Evolutionary conservation across 768 basidiomycete species (phyloP).

Genomic region (Pleurotus tuoliensis): DNA sequence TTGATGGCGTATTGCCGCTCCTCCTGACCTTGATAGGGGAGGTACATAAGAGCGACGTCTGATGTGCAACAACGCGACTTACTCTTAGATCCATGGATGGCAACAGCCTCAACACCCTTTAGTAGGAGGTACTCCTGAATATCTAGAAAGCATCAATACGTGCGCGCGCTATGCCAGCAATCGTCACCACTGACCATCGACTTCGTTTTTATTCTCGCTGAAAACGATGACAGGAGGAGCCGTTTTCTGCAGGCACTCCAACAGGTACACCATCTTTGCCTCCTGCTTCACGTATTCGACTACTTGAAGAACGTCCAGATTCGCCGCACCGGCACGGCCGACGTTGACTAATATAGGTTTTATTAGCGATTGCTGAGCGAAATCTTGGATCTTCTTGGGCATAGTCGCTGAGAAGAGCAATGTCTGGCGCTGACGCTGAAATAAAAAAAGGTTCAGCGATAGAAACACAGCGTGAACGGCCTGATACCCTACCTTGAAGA

Average conservation of each 20-base stretch:
- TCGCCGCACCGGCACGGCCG: constrained; percentile 96
- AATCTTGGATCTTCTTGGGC: constrained; percentile 98
- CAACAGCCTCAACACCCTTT: constrained; percentile 97
- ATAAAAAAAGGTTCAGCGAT: not conserved
- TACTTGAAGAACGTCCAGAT: constrained; percentile 92
- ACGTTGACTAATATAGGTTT: constrained; percentile 95
- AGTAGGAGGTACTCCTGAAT: constrained; percentile 96
- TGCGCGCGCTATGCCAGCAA: constrained; percentile 3
- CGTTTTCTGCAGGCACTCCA: constrained; percentile 98
- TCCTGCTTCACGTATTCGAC: constrained; percentile 99
- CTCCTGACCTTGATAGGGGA: constrained; percentile 64
- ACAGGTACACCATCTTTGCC: constrained; percentile 98
- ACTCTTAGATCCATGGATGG: constrained; percentile 98
- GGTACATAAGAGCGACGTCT: not conserved
- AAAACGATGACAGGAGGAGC: constrained; percentile 97
- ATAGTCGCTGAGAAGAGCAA: constrained; percentile 98
- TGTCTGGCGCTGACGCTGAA: constrained; percentile 91
- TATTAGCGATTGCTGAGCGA: constrained; percentile 95
- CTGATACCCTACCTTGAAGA: constrained; percentile 69
- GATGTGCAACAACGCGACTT: constrained; percentile 19
- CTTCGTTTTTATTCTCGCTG: constrained; percentile 99
- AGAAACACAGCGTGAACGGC: constrained; percentile 13
- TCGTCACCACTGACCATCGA: constrained; percentile 68
- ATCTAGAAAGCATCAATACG: constrained; percentile 46
- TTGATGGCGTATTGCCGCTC: constrained; percentile 99